Evolutionary conservation across 768 basidiomycete genomes (phyloP), one percentile per base, ranked within the genome.

Genomic region (Russula earlei): DNA sequence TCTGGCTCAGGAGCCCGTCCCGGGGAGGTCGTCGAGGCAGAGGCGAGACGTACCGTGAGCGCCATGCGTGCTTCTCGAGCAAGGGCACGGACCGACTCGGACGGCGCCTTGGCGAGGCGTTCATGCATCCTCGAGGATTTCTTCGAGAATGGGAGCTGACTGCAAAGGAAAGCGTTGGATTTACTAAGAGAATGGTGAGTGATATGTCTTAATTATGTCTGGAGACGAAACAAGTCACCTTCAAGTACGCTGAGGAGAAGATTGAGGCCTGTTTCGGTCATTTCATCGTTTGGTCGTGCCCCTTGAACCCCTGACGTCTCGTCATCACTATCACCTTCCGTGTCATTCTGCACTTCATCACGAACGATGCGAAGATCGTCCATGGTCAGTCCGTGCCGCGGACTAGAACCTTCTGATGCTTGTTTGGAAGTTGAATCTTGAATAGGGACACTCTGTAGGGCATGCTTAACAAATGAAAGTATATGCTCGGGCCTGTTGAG

Each of bases 201-300:
- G 47, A 22, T 24, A 17, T n/a, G 8, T 45, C n/a, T 14, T 29
- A 4, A 56, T 50, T 15, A 11, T 25, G 11, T 11, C 12, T 20
- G 11, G 25, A 36, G 38, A 31, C 6, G 41, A 29, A 51, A 27
- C 5, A 3, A 12, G 7, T 49, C 58, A 91, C 94, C 87, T 81
- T 95, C 92, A 27, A 97, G 75, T 34, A 91, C 77, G 1, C 93
- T 84, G 4, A 98, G 77, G 24, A 98, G 70, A 0, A 96, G 69
- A 56, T 85, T 87, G 20, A 96, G 68, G 0, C 90, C 81, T 0
- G 91, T 95, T 57, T 82, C 79, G 0, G 78, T 73, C 74, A 95
- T 79, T 53, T 86, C 85, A 31, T 82, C 75, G 62, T 82, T 78
- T 5, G 61, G 52, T 14, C 71, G 69, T 22, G 68, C 69, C 8